Conservation (phyloP, 2,329 filamentous ascomycete species). For the Sclerotinia minor region DNA sequence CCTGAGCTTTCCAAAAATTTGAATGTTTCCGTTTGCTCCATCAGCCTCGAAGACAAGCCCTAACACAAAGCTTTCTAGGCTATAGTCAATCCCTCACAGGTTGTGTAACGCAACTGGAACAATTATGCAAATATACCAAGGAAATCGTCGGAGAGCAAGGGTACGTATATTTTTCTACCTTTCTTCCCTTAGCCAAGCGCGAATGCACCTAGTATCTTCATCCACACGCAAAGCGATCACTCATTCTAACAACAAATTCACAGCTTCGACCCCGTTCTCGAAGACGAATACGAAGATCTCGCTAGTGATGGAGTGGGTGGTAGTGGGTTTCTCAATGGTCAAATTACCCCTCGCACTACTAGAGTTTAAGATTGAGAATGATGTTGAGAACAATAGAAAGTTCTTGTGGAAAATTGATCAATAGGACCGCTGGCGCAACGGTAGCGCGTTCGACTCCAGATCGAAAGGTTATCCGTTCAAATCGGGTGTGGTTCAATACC, state of each 20-base stretch:
- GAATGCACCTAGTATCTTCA: not conserved
- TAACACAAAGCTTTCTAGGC: conserved; percentile 29
- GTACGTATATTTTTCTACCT: conserved; percentile 28
- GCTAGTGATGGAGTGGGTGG: conserved; percentile 3
- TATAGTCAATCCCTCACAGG: conserved; percentile 56
- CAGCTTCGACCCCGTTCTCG: conserved; percentile 31
- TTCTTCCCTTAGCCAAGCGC: not conserved
- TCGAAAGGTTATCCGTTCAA: conserved; percentile 41
- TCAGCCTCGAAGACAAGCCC: not conserved
- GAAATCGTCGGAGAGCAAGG: conserved; percentile 57
- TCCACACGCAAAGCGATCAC: not conserved
- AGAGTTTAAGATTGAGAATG: not conserved
- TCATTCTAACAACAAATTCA: not conserved
- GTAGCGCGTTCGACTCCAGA: conserved; percentile 39
- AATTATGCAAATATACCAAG: conserved; percentile 57
- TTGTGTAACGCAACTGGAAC: conserved; percentile 54
- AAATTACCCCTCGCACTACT: conserved; percentile 19
- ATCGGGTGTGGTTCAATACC: conserved; percentile 37
- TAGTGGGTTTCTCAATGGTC: not conserved
- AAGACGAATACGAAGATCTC: conserved; percentile 27
- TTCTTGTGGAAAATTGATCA: not conserved
- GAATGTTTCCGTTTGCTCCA: too few species aligned
- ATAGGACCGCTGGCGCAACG: conserved; percentile 29
- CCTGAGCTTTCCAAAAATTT: too few species aligned
- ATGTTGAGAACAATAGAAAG: not conserved